These are phyloP conservation scores for Neopestalotiopsis clavispora DNA, from an alignment of 2,329 filamentous ascomycete species.

Conservation along the genomic window DNA sequence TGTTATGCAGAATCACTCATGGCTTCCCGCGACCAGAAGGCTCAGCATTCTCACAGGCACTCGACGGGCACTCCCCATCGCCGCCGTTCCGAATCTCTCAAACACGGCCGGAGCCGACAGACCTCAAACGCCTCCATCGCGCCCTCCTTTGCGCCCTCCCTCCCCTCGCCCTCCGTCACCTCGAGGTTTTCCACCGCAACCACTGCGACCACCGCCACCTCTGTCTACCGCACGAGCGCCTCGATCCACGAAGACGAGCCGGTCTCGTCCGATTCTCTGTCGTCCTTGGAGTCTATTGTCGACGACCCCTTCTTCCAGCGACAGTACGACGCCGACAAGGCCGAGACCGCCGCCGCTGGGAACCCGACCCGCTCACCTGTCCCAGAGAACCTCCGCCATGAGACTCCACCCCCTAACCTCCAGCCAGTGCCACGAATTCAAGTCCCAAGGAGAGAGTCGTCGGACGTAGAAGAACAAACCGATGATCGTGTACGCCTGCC, in stretches of 20 bases:
- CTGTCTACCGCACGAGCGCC: slow-evolving; percentile 12
- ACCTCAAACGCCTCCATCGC: slow-evolving; percentile 15
- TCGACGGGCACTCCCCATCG: slow-evolving; percentile 21
- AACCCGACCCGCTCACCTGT: slow-evolving; percentile 27
- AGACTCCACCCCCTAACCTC: slow-evolving; percentile 40
- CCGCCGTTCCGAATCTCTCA: slow-evolving; percentile 5
- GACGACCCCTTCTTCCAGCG: slow-evolving; percentile 61
- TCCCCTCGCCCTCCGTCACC: slow-evolving; percentile 17
- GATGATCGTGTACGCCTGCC: slow-evolving; percentile 28
- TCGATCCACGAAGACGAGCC: slow-evolving; percentile 21
- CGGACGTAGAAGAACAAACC: slow-evolving; percentile 41
- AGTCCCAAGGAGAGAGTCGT: slow-evolving; percentile 53
- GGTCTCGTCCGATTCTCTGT: slow-evolving; percentile 38
- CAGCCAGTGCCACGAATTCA: slow-evolving; percentile 52
- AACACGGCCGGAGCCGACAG: slow-evolving; percentile 13
- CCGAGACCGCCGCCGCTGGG: slow-evolving; percentile 28
- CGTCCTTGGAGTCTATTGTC: slow-evolving; percentile 58
- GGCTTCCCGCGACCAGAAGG: slow-evolving; percentile 8
- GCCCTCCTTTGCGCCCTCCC: slow-evolving; percentile 8
- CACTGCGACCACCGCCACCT: slow-evolving; percentile 5
- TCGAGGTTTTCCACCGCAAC: slow-evolving; percentile 19
- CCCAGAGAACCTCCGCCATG: slow-evolving; percentile 41
- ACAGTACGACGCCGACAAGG: slow-evolving; percentile 43
- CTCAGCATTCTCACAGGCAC: slow-evolving; percentile 18
- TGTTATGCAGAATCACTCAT: slow-evolving; percentile 11